phyloP scores from a whole-genome alignment of 2,329 filamentous ascomycete genomes.

The Colletotrichum simmondsii region DNA sequence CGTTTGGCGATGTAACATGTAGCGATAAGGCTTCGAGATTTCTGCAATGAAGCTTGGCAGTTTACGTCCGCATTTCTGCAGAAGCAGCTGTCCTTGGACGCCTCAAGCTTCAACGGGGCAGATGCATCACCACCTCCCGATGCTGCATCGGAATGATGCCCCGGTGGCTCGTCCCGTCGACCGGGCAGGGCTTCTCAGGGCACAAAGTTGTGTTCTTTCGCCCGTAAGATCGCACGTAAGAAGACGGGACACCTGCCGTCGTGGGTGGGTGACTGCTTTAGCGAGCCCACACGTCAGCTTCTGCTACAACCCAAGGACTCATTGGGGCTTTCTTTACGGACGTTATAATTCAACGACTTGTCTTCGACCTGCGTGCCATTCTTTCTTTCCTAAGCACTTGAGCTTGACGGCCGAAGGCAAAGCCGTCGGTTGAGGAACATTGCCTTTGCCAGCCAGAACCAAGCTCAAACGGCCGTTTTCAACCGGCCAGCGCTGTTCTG shows the following conservation, averaged over 20 bases:
- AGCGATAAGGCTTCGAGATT: not conserved
- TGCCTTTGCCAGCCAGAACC: not conserved
- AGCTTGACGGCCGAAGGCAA: not conserved
- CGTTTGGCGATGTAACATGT: not conserved
- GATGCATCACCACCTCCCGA: not conserved
- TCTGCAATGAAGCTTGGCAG: not conserved
- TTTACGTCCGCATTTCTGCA: constrained; percentile 1
- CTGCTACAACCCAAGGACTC: not conserved
- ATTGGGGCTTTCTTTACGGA: not conserved
- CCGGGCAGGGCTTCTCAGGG: not conserved
- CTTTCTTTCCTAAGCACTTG: not conserved
- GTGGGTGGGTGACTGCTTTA: constrained; percentile 1
- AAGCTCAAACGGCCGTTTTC: not conserved
- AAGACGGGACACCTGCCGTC: not conserved
- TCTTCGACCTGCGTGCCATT: not conserved
- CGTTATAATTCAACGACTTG: not conserved
- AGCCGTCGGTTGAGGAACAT: not conserved
- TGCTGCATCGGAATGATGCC: not conserved
- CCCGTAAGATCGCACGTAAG: not conserved
- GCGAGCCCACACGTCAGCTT: not conserved
- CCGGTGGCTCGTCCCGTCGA: not conserved
- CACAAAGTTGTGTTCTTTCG: not conserved
- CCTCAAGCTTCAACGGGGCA: not conserved
- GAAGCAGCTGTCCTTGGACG: not conserved
- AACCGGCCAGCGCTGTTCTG: not conserved